Conservation (phyloP, 495 filamentous ascomycete species). For the Evansstolkia leycettana region DNA sequence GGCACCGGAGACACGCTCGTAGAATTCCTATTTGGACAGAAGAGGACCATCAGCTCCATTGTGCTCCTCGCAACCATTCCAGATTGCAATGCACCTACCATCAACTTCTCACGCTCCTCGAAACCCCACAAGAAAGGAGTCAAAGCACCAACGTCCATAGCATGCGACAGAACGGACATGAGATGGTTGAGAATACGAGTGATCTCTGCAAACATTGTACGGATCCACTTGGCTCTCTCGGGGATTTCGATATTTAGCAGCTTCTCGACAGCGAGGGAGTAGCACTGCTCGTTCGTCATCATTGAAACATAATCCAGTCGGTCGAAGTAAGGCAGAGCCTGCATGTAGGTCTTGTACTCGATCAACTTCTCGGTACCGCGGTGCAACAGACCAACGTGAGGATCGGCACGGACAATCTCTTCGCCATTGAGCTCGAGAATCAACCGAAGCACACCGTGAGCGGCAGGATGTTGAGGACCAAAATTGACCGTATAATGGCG, state of each 20-base stretch:
- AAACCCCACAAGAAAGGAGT: constrained; percentile 99
- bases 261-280: constrained; percentile 91
- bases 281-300: constrained; percentile 99
- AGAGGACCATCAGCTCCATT: not conserved
- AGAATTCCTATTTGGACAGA: constrained; percentile 82
- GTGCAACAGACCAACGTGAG: constrained; percentile 93
- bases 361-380: constrained; percentile 99
- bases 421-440: constrained; percentile 98
- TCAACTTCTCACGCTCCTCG: constrained; percentile 98
- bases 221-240: constrained; percentile 90
- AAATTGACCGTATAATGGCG: constrained; percentile 99
- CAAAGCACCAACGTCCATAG: constrained; percentile 98
- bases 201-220: constrained; percentile 93
- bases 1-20: constrained; percentile 96
- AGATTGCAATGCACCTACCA: constrained; percentile 50
- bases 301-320: constrained; percentile 98
- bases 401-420: constrained; percentile 91
- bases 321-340: constrained; percentile 98
- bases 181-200: constrained; percentile 93
- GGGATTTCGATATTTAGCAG: constrained; percentile 95
- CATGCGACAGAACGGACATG: constrained; percentile 95
- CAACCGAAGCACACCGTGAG: constrained; percentile 93
- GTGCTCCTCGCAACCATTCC: not conserved
- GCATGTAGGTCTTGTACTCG: constrained; percentile 98
- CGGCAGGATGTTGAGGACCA: constrained; percentile 96